These are phyloP conservation scores for Xylaria sp. DNA, from an alignment of 2,329 filamentous ascomycete species.

Conservation along the genomic window DNA sequence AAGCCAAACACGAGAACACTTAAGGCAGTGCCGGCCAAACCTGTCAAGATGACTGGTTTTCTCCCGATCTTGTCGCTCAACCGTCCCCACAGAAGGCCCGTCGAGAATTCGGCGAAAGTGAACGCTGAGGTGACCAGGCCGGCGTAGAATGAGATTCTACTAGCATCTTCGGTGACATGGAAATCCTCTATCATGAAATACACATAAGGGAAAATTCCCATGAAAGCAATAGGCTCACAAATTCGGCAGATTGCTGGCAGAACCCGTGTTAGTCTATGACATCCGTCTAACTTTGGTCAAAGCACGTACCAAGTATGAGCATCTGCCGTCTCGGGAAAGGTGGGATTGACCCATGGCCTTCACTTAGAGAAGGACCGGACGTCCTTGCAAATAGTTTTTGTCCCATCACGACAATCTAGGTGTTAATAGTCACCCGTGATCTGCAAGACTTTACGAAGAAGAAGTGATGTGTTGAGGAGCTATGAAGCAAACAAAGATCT, in stretches of 20 bases:
- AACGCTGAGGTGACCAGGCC: constrained; percentile 97
- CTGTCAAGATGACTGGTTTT: constrained; percentile 89
- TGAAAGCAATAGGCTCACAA: constrained; percentile 98
- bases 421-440: constrained; percentile 31
- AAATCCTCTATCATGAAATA: constrained; percentile 98
- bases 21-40: constrained; percentile 88
- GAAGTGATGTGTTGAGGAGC: constrained; percentile 1
- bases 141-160: constrained; percentile 88
- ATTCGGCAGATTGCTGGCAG: constrained; percentile 85
- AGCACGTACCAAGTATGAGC: constrained; percentile 51
- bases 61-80: constrained; percentile 91
- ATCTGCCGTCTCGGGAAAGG: constrained; percentile 53
- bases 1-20: constrained; percentile 96
- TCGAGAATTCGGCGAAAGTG: constrained; percentile 93
- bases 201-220: constrained; percentile 99
- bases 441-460: constrained; percentile 32
- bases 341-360: constrained; percentile 37
- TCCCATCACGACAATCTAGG: constrained; percentile 39
- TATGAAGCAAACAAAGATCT: constrained; percentile 20
- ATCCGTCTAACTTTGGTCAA: constrained; percentile 2
- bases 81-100: constrained; percentile 91
- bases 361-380: constrained; percentile 35
- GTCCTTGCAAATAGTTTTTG: constrained; percentile 41
- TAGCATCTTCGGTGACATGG: constrained; percentile 79
- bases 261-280: constrained; percentile 25